Base-by-base conservation (phyloP, 176 grass and related monocot species). In the Zoysia japonica region DNA sequence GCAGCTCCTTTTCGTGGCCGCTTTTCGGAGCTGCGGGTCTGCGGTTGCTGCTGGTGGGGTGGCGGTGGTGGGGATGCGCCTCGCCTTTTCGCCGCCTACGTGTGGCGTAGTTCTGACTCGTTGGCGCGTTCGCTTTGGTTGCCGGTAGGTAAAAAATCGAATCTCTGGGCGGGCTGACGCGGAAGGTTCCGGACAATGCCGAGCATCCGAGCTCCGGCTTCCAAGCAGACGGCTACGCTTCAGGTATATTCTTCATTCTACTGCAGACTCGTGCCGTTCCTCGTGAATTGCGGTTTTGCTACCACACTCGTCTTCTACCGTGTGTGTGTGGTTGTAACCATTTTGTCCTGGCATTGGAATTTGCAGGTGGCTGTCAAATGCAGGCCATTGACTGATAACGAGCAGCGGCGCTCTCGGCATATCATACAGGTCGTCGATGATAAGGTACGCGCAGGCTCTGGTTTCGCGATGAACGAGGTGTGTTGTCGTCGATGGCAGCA, bases 381-480 rank as follows among this genome's bases (percentile, higher is more conserved):
- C 79, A 90, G 96, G 84, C 96, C 96, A 69, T 68, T 99, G 75
- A 93, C 88, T 12, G 92, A 89, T 61, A 68, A 76, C 55, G 96
- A 99, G 86, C 68, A 71, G 54, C 90, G 67, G 9, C 81, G 74
- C 20, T 85, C 80, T 53, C 90, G 96, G 69, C 96, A 99, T 80
- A 99, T 95, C 81, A 95, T 99, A 74, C 96, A 99, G 89, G 96
- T 99, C 69, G 85, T 88, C 20, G 92, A 99, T 84, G 72, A 95
- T 20, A 95, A 99, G 96, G 96, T 99, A 67, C 48, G 6, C 11
- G 6, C 6, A 3, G 5, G 10, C 6, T 80, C 48, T 78, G 11
- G 35, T 20, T 16, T 81, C 15, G 28, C 2, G 9, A 81, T 52
- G 72, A 9, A 7, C 5, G 6, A 52, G 71, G 53, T 61, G 6